A percentile compares a stretch with the other conserved stretches of the same genome.
Evolutionary conservation across 768 basidiomycete genomes (phyloP).

Genomic region (Tylopilus felleus): DNA sequence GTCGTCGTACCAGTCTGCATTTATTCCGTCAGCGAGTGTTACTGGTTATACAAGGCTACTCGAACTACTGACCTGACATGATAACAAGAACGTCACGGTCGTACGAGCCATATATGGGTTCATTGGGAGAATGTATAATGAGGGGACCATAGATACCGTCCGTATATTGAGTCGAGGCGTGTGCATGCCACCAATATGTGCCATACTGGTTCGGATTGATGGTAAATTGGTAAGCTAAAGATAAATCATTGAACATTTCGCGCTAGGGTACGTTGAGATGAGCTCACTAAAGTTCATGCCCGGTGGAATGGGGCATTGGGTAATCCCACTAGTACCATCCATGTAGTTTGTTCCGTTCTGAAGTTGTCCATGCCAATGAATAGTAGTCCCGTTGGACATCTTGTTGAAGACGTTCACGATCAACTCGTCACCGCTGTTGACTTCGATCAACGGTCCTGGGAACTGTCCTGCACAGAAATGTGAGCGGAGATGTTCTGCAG

Average conservation of each 20-base stretch:
- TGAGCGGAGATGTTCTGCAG: constrained; percentile 1
- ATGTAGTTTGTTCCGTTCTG: constrained; percentile 48
- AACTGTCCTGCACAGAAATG: constrained; percentile 26
- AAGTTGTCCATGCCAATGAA: constrained; percentile 37
- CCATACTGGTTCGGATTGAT: constrained; percentile 41
- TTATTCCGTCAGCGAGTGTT: not conserved
- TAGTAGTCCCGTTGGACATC: constrained; percentile 30
- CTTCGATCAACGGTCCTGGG: constrained; percentile 34
- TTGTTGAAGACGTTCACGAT: constrained; percentile 35
- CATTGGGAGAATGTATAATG: constrained; percentile 41
- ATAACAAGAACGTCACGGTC: constrained; percentile 40
- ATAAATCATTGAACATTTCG: not conserved
- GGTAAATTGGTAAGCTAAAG: constrained; percentile 37
- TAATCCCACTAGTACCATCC: constrained; percentile 45
- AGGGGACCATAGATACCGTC: constrained; percentile 50
- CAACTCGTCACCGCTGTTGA: constrained; percentile 34
- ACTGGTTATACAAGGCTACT: not conserved
- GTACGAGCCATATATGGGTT: constrained; percentile 33
- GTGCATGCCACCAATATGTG: constrained; percentile 50
- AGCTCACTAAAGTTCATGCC: constrained; percentile 39
- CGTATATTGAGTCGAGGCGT: constrained; percentile 39
- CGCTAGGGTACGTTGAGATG: not conserved
- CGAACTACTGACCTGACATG: constrained; percentile 30
- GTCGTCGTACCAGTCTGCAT: constrained; percentile 33
- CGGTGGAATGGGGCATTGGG: constrained; percentile 54